Conservation (phyloP, 2,329 filamentous ascomycete species). For the Grosmannia huntii region DNA sequence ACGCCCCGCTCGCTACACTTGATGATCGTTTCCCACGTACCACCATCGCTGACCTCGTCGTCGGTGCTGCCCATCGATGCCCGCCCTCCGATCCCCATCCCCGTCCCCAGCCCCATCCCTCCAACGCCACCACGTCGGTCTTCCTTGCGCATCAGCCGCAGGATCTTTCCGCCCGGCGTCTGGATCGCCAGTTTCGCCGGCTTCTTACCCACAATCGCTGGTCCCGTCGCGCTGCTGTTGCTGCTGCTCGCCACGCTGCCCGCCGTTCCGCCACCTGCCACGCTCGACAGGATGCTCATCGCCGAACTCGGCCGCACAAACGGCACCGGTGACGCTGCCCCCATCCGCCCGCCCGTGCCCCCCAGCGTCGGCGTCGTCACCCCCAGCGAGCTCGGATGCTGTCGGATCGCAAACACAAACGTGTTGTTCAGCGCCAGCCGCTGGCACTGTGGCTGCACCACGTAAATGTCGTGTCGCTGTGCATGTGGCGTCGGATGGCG, state of each 20-base stretch:
- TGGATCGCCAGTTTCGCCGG: constrained; percentile 94
- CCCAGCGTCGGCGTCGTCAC: constrained; percentile 23
- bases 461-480: constrained; percentile 93
- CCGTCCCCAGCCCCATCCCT: constrained; percentile 18
- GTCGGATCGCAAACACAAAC: constrained; percentile 90
- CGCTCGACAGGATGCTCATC: constrained; percentile 51
- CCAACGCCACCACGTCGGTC: constrained; percentile 41
- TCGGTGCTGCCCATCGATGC: constrained; percentile 22
- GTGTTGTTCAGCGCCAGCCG: constrained; percentile 88
- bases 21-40: constrained; percentile 80
- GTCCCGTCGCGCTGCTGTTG: constrained; percentile 35
- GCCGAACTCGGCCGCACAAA: constrained; percentile 48
- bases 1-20: constrained; percentile 73
- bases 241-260: constrained; percentile 24
- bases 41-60: constrained; percentile 54
- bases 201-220: constrained; percentile 50
- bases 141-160: constrained; percentile 72
- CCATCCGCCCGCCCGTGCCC: background rate
- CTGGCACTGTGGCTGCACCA: constrained; percentile 88
- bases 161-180: constrained; percentile 85
- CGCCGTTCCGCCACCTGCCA: constrained; percentile 33
- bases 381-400: constrained; percentile 58
- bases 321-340: constrained; percentile 40
- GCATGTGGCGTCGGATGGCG: constrained; percentile 94
- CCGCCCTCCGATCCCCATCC: constrained; percentile 30